Percentiles rank a stretch among this genome's conserved stretches.
Evolutionary conservation across 495 filamentous ascomycete species (phyloP).

Genomic region (Viridothelium virens): DNA sequence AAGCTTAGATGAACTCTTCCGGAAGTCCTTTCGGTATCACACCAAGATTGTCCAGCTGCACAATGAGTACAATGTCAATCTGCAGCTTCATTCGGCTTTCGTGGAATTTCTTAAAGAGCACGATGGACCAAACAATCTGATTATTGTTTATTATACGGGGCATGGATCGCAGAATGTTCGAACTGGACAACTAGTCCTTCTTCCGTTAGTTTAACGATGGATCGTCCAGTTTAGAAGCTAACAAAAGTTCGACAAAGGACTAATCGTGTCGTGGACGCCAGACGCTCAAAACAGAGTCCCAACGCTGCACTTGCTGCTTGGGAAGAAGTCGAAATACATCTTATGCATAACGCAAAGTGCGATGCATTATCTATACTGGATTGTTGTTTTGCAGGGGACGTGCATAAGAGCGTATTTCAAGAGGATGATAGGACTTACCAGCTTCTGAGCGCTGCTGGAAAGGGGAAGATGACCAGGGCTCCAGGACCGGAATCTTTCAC

Average conservation of each 20-base stretch:
- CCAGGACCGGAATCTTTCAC: slow-evolving; percentile 14
- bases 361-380: slow-evolving; percentile 14
- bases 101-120: slow-evolving; percentile 3
- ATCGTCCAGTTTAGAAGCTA: not conserved
- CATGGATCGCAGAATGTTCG: slow-evolving; percentile 6
- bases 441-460: slow-evolving; percentile 9
- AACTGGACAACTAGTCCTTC: not conserved
- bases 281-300: not conserved
- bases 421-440: slow-evolving; percentile 14
- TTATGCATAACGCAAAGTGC: slow-evolving; percentile 3
- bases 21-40: slow-evolving; percentile 7
- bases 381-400: slow-evolving; percentile 13
- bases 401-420: slow-evolving; percentile 6
- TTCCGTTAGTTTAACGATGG: not conserved
- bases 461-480: not conserved
- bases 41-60: slow-evolving; percentile 14
- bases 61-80: slow-evolving; percentile 3
- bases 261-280: not conserved
- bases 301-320: not conserved
- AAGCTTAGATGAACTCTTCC: slow-evolving; percentile 7
- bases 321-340: slow-evolving; percentile 10
- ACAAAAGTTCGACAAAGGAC: not conserved
- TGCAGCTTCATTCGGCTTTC: not conserved
- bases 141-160: slow-evolving; percentile 18
- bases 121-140: slow-evolving; percentile 15